Percentiles rank a stretch among this genome's conserved stretches.
phyloP scores from a whole-genome alignment of 768 basidiomycete genomes.

The Pilatotrama ljubarskyi region DNA sequence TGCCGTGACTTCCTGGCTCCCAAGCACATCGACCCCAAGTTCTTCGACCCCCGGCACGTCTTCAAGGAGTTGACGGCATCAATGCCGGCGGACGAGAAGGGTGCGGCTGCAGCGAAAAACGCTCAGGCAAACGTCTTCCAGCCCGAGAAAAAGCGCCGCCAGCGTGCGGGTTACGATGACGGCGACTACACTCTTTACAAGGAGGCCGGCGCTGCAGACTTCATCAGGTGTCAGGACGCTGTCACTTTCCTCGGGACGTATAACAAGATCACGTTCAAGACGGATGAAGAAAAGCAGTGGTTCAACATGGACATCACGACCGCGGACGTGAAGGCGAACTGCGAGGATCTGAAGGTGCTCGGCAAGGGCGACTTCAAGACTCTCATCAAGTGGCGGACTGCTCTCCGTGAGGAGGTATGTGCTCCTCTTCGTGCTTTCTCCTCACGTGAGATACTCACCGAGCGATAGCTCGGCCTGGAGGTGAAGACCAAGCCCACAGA shows the following conservation, averaged over 20 bases:
- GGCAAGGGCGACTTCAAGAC: constrained; percentile 98
- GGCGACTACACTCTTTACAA: constrained; percentile 92
- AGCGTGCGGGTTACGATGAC: constrained; percentile 93
- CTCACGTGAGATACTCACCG: not conserved
- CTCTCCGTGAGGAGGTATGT: constrained; percentile 87
- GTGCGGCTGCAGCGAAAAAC: constrained; percentile 61
- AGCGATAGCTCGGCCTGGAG: constrained; percentile 75
- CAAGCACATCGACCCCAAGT: constrained; percentile 95
- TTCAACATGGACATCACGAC: constrained; percentile 69
- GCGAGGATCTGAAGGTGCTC: constrained; percentile 91
- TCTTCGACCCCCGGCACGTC: constrained; percentile 95
- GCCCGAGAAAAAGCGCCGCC: constrained; percentile 92
- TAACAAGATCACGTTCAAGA: constrained; percentile 75
- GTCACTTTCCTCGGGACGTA: constrained; percentile 74
- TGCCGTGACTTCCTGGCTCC: constrained; percentile 95
- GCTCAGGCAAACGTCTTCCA: constrained; percentile 91
- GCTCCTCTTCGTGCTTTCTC: constrained; percentile 25
- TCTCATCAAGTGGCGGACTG: constrained; percentile 87
- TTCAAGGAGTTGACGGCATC: constrained; percentile 84
- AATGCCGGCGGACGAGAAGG: constrained; percentile 44
- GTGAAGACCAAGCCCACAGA: constrained; percentile 71
- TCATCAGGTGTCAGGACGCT: constrained; percentile 70
- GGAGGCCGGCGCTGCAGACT: constrained; percentile 64
- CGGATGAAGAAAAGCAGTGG: constrained; percentile 92
- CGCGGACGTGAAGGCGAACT: constrained; percentile 77